These are phyloP conservation scores for Populus davidiana DNA, from an alignment of 345 rosid genomes.

Conservation along the genomic window DNA sequence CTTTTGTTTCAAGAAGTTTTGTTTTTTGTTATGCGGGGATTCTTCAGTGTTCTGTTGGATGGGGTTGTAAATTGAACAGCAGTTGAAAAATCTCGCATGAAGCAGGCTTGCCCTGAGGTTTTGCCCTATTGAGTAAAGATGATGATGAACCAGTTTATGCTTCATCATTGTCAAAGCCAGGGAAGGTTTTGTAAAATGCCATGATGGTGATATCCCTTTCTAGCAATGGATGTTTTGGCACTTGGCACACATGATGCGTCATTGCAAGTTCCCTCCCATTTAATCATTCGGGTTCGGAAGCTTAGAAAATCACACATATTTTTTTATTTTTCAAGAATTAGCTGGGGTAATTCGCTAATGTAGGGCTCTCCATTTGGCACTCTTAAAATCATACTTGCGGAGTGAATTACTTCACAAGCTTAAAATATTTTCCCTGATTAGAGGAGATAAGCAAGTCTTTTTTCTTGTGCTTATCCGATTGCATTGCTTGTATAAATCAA, in stretches of 20 bases:
- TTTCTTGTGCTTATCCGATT: conserved; percentile 36
- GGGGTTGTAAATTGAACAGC: not conserved
- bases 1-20: not conserved
- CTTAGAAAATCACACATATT: not conserved
- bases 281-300: not conserved
- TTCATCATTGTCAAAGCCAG: not conserved
- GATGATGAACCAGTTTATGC: not conserved
- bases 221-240: not conserved
- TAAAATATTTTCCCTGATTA: conserved; percentile 2
- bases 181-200: not conserved
- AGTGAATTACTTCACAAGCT: not conserved
- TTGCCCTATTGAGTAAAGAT: not conserved
- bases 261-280: not conserved
- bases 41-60: conserved; percentile 1
- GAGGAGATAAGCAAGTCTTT: conserved; percentile 33
- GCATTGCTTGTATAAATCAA: conserved; percentile 29
- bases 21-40: not conserved
- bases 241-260: not conserved
- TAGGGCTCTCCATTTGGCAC: not conserved
- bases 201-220: not conserved
- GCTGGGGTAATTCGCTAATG: not conserved
- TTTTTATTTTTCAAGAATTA: not conserved
- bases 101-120: not conserved
- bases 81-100: not conserved
- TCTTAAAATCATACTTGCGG: not conserved